phyloP scores from a whole-genome alignment of 768 basidiomycete species.

The Lentinus tigrinus region DNA sequence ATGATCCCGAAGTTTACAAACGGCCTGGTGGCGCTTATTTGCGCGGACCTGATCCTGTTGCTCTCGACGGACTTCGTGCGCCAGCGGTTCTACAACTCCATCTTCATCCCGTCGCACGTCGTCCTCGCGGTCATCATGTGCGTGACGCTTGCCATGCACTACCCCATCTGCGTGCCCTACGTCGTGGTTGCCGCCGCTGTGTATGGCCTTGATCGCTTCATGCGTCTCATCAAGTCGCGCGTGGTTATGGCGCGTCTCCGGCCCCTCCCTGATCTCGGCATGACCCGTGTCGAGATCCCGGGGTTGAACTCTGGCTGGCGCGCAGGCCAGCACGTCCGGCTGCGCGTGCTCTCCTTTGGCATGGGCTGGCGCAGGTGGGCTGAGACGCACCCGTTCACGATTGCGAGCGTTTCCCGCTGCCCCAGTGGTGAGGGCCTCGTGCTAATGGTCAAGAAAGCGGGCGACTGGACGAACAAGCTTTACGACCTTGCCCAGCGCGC shows the following conservation, averaged over 20 bases:
- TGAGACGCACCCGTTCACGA: conserved; percentile 44
- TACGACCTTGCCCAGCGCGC: conserved; percentile 39
- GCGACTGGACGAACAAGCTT: conserved; percentile 49
- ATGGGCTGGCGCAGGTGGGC: conserved; percentile 40
- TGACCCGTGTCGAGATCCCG: conserved; percentile 48
- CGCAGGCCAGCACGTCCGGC: conserved; percentile 58
- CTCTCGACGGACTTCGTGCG: conserved; percentile 61
- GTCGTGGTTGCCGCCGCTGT: conserved; percentile 37
- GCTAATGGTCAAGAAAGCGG: conserved; percentile 49
- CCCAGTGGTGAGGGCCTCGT: conserved; percentile 44
- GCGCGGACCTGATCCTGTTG: conserved; percentile 56
- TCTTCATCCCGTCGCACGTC: conserved; percentile 65
- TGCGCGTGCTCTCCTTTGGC: conserved; percentile 42
- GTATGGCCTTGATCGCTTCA: conserved; percentile 45
- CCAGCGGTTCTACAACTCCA: conserved; percentile 50
- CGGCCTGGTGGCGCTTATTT: conserved; percentile 45
- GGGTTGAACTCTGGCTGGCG: conserved; percentile 52
- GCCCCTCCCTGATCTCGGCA: conserved; percentile 43
- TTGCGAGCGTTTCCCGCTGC: conserved; percentile 15
- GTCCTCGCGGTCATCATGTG: conserved; percentile 53
- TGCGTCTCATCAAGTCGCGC: conserved; percentile 48
- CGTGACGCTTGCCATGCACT: conserved; percentile 44
- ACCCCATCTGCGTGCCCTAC: conserved; percentile 38
- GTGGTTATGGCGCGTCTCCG: conserved; percentile 42
- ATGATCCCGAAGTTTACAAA: conserved; percentile 22